These are phyloP conservation scores for Backusella sp. DNA, from an alignment of 192 early-diverging fungal species.

Conservation along the genomic window DNA sequence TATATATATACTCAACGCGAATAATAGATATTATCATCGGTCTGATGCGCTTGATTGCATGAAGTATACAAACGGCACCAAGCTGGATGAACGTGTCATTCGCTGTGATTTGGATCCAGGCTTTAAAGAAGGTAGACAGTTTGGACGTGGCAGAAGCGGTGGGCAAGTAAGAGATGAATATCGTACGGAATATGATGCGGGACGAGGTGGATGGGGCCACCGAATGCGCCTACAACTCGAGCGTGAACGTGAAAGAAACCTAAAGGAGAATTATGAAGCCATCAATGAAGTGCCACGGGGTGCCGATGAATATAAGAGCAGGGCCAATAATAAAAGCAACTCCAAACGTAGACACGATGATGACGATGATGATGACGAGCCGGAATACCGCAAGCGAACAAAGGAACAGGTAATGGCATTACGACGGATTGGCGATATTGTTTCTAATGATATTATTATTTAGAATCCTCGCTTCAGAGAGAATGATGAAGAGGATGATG, in stretches of 20 bases:
- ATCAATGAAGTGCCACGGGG: slow-evolving; percentile 57
- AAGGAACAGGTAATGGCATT: slow-evolving; percentile 22
- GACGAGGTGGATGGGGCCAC: slow-evolving; percentile 95
- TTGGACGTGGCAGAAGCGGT: slow-evolving; percentile 90
- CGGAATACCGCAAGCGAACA: slow-evolving; percentile 37
- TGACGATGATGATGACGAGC: slow-evolving; percentile 43
- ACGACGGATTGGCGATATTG: background rate
- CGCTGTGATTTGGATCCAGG: slow-evolving; percentile 96
- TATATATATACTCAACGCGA: background rate
- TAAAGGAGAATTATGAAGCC: slow-evolving; percentile 67
- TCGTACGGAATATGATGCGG: slow-evolving; percentile 92
- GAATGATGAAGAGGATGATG: slow-evolving; percentile 40
- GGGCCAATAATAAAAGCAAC: background rate
- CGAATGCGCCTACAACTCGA: slow-evolving; percentile 63
- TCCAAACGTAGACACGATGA: slow-evolving; percentile 18
- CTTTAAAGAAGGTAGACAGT: slow-evolving; percentile 89
- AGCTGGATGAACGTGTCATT: slow-evolving; percentile 93
- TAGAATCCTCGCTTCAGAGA: slow-evolving; percentile 53
- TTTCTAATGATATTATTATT: background rate
- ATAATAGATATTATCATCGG: slow-evolving; percentile 80
- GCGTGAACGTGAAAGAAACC: slow-evolving; percentile 64
- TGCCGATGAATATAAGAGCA: slow-evolving; percentile 42
- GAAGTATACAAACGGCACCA: slow-evolving; percentile 92
- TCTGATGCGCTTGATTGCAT: slow-evolving; percentile 90
- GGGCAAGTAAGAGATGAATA: slow-evolving; percentile 97